These are phyloP conservation scores for Cadophora luteo-olivacea DNA, from an alignment of 2,329 filamentous ascomycete species.

Conservation along the genomic window DNA sequence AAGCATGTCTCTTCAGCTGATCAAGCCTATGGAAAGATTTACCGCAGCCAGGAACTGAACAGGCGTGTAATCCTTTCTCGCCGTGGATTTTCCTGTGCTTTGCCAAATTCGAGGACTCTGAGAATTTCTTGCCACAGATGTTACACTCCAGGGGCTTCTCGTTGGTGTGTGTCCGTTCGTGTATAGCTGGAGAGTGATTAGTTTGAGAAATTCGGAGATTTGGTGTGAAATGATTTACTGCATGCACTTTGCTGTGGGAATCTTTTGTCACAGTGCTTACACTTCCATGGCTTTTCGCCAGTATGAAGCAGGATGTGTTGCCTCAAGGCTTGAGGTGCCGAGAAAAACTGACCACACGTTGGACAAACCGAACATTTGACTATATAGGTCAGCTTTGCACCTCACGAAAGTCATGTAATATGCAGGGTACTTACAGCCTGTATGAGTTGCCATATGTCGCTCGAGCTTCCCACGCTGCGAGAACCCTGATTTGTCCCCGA, in stretches of 20 bases:
- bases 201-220: too few relatives aligned
- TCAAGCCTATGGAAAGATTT: constrained; percentile 66
- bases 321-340: constrained; percentile 70
- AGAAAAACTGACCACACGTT: constrained; percentile 63
- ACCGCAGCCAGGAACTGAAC: constrained; percentile 55
- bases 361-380: constrained; percentile 49
- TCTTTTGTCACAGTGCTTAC: constrained; percentile 57
- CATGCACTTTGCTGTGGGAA: constrained; percentile 73
- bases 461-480: constrained; percentile 68
- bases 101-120: constrained; percentile 70
- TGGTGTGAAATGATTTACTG: constrained; percentile 57
- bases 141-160: constrained; percentile 67
- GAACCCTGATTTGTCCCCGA: constrained; percentile 53
- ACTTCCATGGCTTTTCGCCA: constrained; percentile 68
- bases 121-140: constrained; percentile 64
- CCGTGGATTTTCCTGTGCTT: constrained; percentile 70
- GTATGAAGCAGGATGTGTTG: constrained; percentile 73
- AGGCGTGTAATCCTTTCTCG: constrained; percentile 57
- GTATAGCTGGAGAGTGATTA: constrained; percentile 60
- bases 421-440: constrained; percentile 59
- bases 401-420: neutral
- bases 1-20: constrained; percentile 63
- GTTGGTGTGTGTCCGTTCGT: constrained; percentile 69
- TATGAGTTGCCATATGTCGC: constrained; percentile 70
- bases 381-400: constrained; percentile 10